phyloP scores from a whole-genome alignment of 164 flowering plant genomes.

The Piper longum region DNA sequence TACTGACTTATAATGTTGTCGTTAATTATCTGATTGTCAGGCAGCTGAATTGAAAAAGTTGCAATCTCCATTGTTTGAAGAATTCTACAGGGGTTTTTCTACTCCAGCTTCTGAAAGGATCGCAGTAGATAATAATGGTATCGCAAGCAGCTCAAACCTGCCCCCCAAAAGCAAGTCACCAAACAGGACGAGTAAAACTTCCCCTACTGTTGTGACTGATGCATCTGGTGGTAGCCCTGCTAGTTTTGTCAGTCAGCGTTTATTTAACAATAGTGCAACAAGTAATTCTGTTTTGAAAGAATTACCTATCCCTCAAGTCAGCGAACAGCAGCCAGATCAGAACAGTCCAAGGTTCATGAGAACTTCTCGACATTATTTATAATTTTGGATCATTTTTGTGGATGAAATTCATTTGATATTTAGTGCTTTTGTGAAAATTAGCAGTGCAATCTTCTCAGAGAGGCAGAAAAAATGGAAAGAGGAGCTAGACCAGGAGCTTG shows the following conservation, averaged over 20 bases:
- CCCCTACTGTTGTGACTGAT: conserved; percentile 22
- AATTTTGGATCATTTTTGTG: not conserved
- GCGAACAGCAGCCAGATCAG: conserved; percentile 29
- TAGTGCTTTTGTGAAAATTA: not conserved
- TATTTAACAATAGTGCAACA: conserved; percentile 21
- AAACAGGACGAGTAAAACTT: conserved; percentile 22
- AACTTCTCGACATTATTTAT: not conserved
- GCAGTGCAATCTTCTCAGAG: conserved; percentile 38
- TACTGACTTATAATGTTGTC: not conserved
- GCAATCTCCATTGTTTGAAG: conserved; percentile 55
- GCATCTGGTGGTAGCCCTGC: conserved; percentile 24
- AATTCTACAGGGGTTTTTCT: conserved; percentile 36
- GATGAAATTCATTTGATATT: not conserved
- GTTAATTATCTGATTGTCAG: conserved; percentile 10
- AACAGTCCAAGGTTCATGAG: conserved; percentile 33
- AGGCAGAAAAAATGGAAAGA: conserved; percentile 62
- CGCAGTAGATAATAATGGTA: conserved; percentile 19
- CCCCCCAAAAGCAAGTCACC: conserved; percentile 59
- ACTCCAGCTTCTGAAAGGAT: conserved; percentile 13
- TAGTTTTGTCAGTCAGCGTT: conserved; percentile 17
- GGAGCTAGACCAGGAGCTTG: conserved; percentile 64
- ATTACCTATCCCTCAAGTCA: conserved; percentile 20
- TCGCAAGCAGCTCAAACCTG: conserved; percentile 21
- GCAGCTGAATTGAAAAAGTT: conserved; percentile 60
- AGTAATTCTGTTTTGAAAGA: conserved; percentile 21